A percentile compares a stretch with the other conserved stretches of the same genome.
Evolutionary conservation across 768 basidiomycete genomes (phyloP).

Genomic region (Clavaria fumosa): DNA sequence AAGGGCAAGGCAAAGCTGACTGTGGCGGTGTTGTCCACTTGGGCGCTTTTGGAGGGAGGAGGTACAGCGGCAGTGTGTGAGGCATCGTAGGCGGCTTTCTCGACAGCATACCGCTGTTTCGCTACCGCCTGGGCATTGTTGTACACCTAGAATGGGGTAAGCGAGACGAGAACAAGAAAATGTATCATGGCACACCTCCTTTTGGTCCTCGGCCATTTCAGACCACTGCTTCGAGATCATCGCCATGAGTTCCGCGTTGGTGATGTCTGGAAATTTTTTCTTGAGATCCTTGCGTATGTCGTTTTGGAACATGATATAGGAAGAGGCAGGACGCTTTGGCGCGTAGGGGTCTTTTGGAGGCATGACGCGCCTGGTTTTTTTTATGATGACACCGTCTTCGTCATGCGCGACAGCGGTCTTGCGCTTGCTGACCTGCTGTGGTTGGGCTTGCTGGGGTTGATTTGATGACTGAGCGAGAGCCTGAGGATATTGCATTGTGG

Average conservation of each 20-base stretch:
- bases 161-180: constrained; percentile 1
- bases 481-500: too few species aligned
- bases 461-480: not conserved
- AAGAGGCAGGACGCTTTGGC: constrained; percentile 84
- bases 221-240: constrained; percentile 67
- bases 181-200: constrained; percentile 39
- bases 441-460: constrained; percentile 7
- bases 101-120: constrained; percentile 48
- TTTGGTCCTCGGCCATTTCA: constrained; percentile 47
- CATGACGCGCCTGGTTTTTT: constrained; percentile 40
- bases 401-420: constrained; percentile 27
- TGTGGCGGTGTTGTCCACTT: not conserved
- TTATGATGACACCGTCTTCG: constrained; percentile 29
- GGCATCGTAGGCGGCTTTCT: constrained; percentile 52
- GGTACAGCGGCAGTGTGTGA: constrained; percentile 31
- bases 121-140: constrained; percentile 34
- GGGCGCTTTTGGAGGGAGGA: constrained; percentile 20
- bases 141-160: constrained; percentile 30
- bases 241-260: constrained; percentile 56
- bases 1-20: not conserved
- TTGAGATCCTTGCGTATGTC: constrained; percentile 66
- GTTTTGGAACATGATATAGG: constrained; percentile 92
- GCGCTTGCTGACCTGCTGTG: constrained; percentile 29
- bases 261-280: constrained; percentile 42
- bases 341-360: constrained; percentile 86